Percentiles rank a stretch among this genome's conserved stretches.
Evolutionary conservation across 2,329 filamentous ascomycete genomes (phyloP).

Genomic region (Aotearoamyces nothofagi): DNA sequence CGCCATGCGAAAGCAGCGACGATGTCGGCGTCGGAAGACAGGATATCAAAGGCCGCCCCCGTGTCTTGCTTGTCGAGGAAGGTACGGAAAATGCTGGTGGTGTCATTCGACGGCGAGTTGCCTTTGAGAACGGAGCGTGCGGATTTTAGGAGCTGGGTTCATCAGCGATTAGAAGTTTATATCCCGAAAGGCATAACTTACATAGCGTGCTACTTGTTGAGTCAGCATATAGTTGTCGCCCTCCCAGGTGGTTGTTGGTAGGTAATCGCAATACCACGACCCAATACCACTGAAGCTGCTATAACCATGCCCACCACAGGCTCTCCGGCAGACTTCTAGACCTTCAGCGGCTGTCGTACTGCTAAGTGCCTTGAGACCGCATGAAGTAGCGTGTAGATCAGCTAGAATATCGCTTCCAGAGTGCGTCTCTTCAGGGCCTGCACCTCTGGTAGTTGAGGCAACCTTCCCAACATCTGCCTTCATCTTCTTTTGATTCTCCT

Average conservation of each 20-base stretch:
- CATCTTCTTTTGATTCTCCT: constrained; percentile 58
- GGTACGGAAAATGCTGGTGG: constrained; percentile 45
- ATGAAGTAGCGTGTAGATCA: constrained; percentile 63
- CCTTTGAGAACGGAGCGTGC: constrained; percentile 54
- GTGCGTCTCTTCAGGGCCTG: constrained; percentile 52
- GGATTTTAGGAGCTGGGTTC: constrained; percentile 48
- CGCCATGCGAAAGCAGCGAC: constrained; percentile 66
- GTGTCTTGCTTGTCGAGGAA: constrained; percentile 53
- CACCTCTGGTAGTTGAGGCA: constrained; percentile 33
- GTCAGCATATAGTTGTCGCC: constrained; percentile 64
- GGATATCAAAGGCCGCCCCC: constrained; percentile 59
- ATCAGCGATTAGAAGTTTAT: constrained; percentile 3
- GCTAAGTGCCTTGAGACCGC: constrained; percentile 58
- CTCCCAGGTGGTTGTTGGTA: constrained; percentile 37
- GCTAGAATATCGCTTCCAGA: constrained; percentile 54
- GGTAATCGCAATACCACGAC: constrained; percentile 59
- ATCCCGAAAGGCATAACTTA: constrained; percentile 19
- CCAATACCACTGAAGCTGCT: constrained; percentile 64
- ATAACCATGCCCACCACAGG: constrained; percentile 67
- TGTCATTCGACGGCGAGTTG: constrained; percentile 51
- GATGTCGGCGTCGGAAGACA: constrained; percentile 54
- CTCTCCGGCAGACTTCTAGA: constrained; percentile 58
- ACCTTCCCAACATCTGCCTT: constrained; percentile 22
- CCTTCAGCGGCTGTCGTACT: constrained; percentile 61
- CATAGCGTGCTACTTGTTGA: constrained; percentile 62